phyloP scores from a whole-genome alignment of 2,329 filamentous ascomycete species.

The Stenocarpella maydis region DNA sequence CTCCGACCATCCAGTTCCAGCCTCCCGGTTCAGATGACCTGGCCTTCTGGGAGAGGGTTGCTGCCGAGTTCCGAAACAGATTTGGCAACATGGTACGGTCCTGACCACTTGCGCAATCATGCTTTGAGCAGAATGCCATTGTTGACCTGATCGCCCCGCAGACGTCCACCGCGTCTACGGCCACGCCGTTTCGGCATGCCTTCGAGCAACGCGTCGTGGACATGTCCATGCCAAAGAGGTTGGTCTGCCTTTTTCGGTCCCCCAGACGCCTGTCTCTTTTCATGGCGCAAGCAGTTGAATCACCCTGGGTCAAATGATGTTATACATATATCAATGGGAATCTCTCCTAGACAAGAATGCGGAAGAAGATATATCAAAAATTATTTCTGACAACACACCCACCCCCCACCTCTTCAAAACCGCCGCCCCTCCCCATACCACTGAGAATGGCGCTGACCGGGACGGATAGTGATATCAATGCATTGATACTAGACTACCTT shows the following conservation, averaged over 20 bases:
- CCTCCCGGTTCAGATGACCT: constrained; percentile 38
- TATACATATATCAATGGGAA: constrained; percentile 95
- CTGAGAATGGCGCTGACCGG: constrained; percentile 35
- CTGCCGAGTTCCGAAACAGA: constrained; percentile 40
- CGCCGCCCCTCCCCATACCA: background rate
- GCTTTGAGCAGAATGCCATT: constrained; percentile 22
- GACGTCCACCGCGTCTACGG: constrained; percentile 77
- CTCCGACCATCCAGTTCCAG: constrained; percentile 33
- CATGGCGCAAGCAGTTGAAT: constrained; percentile 33
- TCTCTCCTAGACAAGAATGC: constrained; percentile 98
- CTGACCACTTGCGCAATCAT: constrained; percentile 4
- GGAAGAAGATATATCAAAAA: constrained; percentile 78
- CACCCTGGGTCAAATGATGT: constrained; percentile 70
- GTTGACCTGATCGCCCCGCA: constrained; percentile 43
- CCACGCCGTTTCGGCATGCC: constrained; percentile 73
- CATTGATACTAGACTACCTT: constrained; percentile 94
- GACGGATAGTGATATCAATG: constrained; percentile 84
- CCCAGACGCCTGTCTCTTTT: constrained; percentile 31
- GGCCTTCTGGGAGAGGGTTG: constrained; percentile 39
- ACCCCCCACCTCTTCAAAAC: constrained; percentile 39
- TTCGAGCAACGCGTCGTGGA: constrained; percentile 87
- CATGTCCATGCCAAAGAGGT: constrained; percentile 90
- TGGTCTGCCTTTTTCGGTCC: constrained; percentile 51
- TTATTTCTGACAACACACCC: constrained; percentile 74
- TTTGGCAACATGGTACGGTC: constrained; percentile 41